These are phyloP conservation scores for Xylariaceae sp. DNA, from an alignment of 2,329 filamentous ascomycete genomes.

Conservation along the genomic window DNA sequence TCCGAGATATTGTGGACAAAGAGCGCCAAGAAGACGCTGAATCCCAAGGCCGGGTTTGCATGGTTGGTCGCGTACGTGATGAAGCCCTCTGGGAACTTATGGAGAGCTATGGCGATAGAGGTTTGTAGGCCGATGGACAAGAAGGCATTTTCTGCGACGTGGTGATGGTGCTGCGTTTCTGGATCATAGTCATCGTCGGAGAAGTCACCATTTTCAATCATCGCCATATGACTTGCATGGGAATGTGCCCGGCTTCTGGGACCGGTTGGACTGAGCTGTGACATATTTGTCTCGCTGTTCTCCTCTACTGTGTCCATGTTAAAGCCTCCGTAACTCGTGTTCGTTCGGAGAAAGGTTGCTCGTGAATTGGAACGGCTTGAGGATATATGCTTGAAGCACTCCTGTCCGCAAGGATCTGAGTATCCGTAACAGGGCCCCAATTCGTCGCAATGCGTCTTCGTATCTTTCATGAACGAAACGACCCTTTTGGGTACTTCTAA, in stretches of 20 bases:
- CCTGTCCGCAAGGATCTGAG: slow-evolving; percentile 59
- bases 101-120: slow-evolving; percentile 86
- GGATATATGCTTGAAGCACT: slow-evolving; percentile 59
- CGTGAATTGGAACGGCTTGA: slow-evolving; percentile 33
- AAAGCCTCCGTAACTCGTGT: slow-evolving; percentile 33
- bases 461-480: slow-evolving; percentile 61
- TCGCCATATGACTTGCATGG: slow-evolving; percentile 15
- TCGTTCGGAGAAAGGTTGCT: slow-evolving; percentile 37
- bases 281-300: slow-evolving; percentile 19
- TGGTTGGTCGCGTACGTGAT: slow-evolving; percentile 98
- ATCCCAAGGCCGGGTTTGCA: slow-evolving; percentile 79
- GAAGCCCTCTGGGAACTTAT: slow-evolving; percentile 85
- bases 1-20: slow-evolving; percentile 99
- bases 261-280: slow-evolving; percentile 22
- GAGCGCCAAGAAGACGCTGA: slow-evolving; percentile 89
- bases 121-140: slow-evolving; percentile 94
- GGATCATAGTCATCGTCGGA: slow-evolving; percentile 20
- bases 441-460: slow-evolving; percentile 57
- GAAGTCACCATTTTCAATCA: not conserved
- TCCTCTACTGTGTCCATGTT: slow-evolving; percentile 29
- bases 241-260: slow-evolving; percentile 27
- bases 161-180: slow-evolving; percentile 72
- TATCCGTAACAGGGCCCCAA: slow-evolving; percentile 58
- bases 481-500: slow-evolving; percentile 50
- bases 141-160: slow-evolving; percentile 91